Conservation (phyloP, 805 yeast species). For the Ogataea parapolymorpha region DNA sequence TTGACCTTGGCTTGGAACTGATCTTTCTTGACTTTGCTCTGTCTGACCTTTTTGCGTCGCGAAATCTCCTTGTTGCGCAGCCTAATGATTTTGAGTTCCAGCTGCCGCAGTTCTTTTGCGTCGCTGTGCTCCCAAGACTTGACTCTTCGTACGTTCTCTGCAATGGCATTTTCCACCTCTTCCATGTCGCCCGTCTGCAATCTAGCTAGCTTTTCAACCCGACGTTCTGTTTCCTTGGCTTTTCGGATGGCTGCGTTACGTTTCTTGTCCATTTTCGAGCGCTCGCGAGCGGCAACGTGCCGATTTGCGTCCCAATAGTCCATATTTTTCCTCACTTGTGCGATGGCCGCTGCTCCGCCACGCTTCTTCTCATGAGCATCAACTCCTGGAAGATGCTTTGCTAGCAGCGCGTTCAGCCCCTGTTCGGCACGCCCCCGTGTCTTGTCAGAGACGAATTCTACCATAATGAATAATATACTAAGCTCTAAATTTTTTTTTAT, state of each 20-base stretch:
- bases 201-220: conserved; percentile 23
- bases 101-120: conserved; percentile 38
- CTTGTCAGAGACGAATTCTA: conserved; percentile 9
- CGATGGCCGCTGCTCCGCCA: conserved; percentile 27
- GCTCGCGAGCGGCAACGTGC: conserved; percentile 6
- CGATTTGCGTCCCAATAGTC: conserved; percentile 10
- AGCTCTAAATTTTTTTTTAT: conserved; percentile 7
- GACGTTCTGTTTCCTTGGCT: conserved; percentile 18
- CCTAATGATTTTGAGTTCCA: conserved; percentile 41
- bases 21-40: conserved; percentile 29
- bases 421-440: conserved; percentile 17
- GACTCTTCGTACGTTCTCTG: conserved; percentile 36
- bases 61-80: conserved; percentile 43
- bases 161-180: conserved; percentile 38
- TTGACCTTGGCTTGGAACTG: conserved; percentile 40
- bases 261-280: conserved; percentile 8
- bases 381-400: conserved; percentile 24
- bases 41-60: conserved; percentile 34
- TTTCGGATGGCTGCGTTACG: conserved; percentile 13
- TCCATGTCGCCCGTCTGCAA: conserved; percentile 27
- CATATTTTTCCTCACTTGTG: conserved; percentile 19
- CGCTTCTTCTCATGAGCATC: background rate
- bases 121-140: conserved; percentile 40
- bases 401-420: conserved; percentile 27
- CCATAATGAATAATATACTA: background rate